Evolutionary conservation across 164 flowering plant genomes (phyloP), one percentile per base, ranked within the genome.

Genomic region (Tetracentron sinense): DNA sequence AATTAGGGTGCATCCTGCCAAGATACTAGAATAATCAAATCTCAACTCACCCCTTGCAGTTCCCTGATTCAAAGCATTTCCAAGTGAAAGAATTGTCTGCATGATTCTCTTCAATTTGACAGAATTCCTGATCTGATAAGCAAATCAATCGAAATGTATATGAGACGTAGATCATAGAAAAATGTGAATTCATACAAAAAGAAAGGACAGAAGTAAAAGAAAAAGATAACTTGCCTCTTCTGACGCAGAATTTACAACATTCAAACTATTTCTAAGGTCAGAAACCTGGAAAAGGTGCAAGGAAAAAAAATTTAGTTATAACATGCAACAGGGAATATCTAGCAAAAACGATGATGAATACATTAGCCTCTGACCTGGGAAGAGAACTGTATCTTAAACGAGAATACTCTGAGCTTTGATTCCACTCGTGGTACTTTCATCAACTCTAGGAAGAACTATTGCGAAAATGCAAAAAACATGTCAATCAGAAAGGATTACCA

Each of bases 371-470:
- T 72, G 21, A 94, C 98, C 96, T 87, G 97, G 42, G 83, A 55
- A 42, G 38, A 19, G 70, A 94, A 95, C 55, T 95, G 97, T 35
- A 95, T 85, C 75, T 88, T 90, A 73, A 86, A 95, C 22, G 94
- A 85, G 69, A 95, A 89, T 56, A 95, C 97, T 75, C 97, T 84
- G 47, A 95, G 87, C 81, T 95, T 95, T 27, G 92, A 74, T 72
- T 92, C 99, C 38, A 85, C 92, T 27, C 97, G 83, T 54, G 97
- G 99, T 38, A 95, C 96, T 81, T 95, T 90, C 97, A 95, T 88
- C 76, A 95, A 72, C 80, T 88, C 99, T 60, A 89, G 69, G 73
- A 95, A 88, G 66, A 88, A 95, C 99, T 95, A 82, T 58, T 48
- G 74, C 12, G 8, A 33, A 77, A 72, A 61, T 17, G 31, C 23